Evolutionary conservation across 352 stramenopile species (phyloP).

Genomic region (Pythium scleroteichum): DNA sequence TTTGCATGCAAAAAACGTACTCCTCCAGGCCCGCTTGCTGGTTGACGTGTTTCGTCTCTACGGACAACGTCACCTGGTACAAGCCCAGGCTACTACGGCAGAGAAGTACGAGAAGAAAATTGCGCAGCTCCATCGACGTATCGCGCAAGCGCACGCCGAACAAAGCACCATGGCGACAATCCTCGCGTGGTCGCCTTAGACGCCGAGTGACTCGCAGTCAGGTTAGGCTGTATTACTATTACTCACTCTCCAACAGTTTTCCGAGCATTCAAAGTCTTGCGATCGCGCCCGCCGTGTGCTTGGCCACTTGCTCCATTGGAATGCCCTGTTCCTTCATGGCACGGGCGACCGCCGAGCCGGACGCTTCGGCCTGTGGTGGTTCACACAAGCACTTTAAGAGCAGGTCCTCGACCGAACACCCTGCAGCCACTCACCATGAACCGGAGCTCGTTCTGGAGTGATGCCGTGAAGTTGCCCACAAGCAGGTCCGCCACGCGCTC

Average conservation of each 20-base stretch:
- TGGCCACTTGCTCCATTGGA: constrained; percentile 70
- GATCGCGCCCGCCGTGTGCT: constrained; percentile 70
- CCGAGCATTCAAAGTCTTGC: constrained; percentile 44
- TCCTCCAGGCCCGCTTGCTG: constrained; percentile 67
- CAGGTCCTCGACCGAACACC: background rate
- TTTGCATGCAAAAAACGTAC: constrained; percentile 64
- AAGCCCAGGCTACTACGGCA: constrained; percentile 45
- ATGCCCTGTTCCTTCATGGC: constrained; percentile 70
- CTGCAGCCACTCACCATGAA: constrained; percentile 65
- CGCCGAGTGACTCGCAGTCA: too few species aligned
- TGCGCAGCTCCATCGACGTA: constrained; percentile 43
- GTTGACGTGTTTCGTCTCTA: constrained; percentile 64
- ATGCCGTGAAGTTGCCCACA: constrained; percentile 80
- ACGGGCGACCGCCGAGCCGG: constrained; percentile 55
- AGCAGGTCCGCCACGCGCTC: constrained; percentile 72
- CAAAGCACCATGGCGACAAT: constrained; percentile 36
- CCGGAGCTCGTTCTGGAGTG: constrained; percentile 85
- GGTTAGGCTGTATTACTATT: constrained; percentile 6
- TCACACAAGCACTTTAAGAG: background rate
- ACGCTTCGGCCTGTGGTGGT: constrained; percentile 53
- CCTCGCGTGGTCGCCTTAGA: constrained; percentile 48
- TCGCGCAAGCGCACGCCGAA: constrained; percentile 48
- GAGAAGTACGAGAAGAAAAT: constrained; percentile 77
- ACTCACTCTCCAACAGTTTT: background rate
- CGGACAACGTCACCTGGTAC: constrained; percentile 31